A percentile compares a stretch with the other conserved stretches of the same genome.
Evolutionary conservation across 2,329 filamentous ascomycete genomes (phyloP).

Genomic region (Rutstroemia sp.): DNA sequence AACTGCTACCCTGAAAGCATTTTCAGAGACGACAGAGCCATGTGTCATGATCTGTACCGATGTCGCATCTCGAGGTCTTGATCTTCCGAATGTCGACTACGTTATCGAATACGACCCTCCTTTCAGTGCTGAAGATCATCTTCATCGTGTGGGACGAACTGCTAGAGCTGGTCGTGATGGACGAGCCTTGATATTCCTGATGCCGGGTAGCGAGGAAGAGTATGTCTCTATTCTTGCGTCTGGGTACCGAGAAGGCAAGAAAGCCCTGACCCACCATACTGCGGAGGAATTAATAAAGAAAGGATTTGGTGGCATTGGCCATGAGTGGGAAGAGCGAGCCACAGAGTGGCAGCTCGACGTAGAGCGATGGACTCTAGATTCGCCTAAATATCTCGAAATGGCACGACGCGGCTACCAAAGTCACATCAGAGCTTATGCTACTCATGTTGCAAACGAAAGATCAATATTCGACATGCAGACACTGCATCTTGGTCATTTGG

Average conservation of each 20-base stretch:
- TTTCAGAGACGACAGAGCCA: slow-evolving; percentile 64
- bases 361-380: slow-evolving; percentile 57
- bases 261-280: slow-evolving; percentile 54
- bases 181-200: slow-evolving; percentile 80
- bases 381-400: slow-evolving; percentile 65
- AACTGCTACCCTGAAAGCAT: slow-evolving; percentile 77
- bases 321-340: slow-evolving; percentile 56
- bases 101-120: slow-evolving; percentile 96
- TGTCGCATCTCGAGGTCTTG: slow-evolving; percentile 89
- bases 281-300: slow-evolving; percentile 61
- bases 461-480: slow-evolving; percentile 85
- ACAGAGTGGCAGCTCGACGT: slow-evolving; percentile 61
- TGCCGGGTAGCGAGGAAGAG: slow-evolving; percentile 85
- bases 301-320: slow-evolving; percentile 47
- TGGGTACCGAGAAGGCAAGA: slow-evolving; percentile 42
- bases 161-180: slow-evolving; percentile 87
- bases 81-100: slow-evolving; percentile 89
- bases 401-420: slow-evolving; percentile 83
- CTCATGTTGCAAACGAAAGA: slow-evolving; percentile 80
- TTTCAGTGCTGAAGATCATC: slow-evolving; percentile 86
- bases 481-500: slow-evolving; percentile 84
- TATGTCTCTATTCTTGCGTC: slow-evolving; percentile 58
- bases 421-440: slow-evolving; percentile 90
- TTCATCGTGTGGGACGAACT: slow-evolving; percentile 90
- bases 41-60: slow-evolving; percentile 89